phyloP scores from a whole-genome alignment of 2,329 filamentous ascomycete species.

The Sporothrix brasiliensis region DNA sequence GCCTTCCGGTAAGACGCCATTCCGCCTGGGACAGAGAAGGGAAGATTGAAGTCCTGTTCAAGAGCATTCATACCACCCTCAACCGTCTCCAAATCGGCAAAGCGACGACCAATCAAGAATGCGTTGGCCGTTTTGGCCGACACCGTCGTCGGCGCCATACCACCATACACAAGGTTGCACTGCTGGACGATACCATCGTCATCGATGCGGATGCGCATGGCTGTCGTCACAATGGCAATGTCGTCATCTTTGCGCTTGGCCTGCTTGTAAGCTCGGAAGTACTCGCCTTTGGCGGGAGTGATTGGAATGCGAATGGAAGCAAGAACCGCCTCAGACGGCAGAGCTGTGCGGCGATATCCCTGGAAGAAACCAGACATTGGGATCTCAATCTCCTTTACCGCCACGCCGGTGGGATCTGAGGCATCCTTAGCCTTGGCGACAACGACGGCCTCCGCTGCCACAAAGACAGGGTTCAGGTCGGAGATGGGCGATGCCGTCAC shows the following conservation, averaged over 20 bases:
- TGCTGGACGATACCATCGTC: conserved; percentile 68
- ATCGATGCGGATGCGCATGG: conserved; percentile 73
- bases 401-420: conserved; percentile 7
- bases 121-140: conserved; percentile 76
- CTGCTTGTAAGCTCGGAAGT: conserved; percentile 90
- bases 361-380: conserved; percentile 92
- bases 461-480: conserved; percentile 90
- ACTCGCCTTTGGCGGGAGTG: conserved; percentile 74
- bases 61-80: conserved; percentile 89
- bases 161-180: conserved; percentile 84
- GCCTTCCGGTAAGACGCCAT: conserved; percentile 97
- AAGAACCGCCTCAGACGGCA: conserved; percentile 81
- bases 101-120: conserved; percentile 75
- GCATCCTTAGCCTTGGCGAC: conserved; percentile 75
- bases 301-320: conserved; percentile 83
- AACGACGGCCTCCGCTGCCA: conserved; percentile 80
- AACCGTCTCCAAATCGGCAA: conserved; percentile 78
- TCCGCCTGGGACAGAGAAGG: conserved; percentile 89
- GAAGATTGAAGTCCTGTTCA: conserved; percentile 85
- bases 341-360: conserved; percentile 82
- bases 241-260: conserved; percentile 97
- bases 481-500: conserved; percentile 95
- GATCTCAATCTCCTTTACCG: conserved; percentile 67
- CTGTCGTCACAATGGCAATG: conserved; percentile 94
- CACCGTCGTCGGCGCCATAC: conserved; percentile 92